phyloP scores from a whole-genome alignment of 352 stramenopile species.

The Pythium graminicola region DNA sequence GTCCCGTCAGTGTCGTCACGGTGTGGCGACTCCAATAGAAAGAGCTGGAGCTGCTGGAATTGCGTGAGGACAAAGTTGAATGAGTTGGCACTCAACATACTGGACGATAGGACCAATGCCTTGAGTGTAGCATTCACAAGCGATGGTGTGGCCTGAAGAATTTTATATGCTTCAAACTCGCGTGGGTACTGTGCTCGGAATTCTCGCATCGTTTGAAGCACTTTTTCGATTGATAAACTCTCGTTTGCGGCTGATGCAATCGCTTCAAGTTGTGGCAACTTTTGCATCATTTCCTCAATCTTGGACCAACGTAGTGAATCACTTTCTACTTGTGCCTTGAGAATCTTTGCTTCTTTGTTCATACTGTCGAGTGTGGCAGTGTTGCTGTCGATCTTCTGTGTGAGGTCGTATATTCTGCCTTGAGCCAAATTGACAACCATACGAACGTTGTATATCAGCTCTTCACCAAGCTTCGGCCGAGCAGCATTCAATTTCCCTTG shows the following conservation, averaged over 20 bases:
- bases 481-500: constrained; percentile 33
- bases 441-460: constrained; percentile 89
- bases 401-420: constrained; percentile 69
- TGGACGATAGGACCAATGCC: constrained; percentile 29
- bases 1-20: background rate
- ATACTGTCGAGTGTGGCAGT: constrained; percentile 41
- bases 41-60: constrained; percentile 47
- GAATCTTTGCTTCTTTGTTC: constrained; percentile 60
- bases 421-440: constrained; percentile 84
- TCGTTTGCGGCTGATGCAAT: constrained; percentile 19
- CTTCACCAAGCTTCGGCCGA: constrained; percentile 78
- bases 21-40: constrained; percentile 40
- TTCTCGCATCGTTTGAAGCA: constrained; percentile 35
- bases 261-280: constrained; percentile 35
- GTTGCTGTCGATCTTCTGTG: constrained; percentile 57
- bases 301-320: constrained; percentile 45
- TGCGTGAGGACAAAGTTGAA: constrained; percentile 33
- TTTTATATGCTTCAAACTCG: constrained; percentile 72
- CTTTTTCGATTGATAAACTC: constrained; percentile 27
- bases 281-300: constrained; percentile 43
- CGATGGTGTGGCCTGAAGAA: constrained; percentile 63
- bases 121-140: constrained; percentile 60
- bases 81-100: constrained; percentile 34
- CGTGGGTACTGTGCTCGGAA: constrained; percentile 42
- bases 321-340: constrained; percentile 49